phyloP scores from a whole-genome alignment of 176 grass and related monocot species.

The Secale cereale region DNA sequence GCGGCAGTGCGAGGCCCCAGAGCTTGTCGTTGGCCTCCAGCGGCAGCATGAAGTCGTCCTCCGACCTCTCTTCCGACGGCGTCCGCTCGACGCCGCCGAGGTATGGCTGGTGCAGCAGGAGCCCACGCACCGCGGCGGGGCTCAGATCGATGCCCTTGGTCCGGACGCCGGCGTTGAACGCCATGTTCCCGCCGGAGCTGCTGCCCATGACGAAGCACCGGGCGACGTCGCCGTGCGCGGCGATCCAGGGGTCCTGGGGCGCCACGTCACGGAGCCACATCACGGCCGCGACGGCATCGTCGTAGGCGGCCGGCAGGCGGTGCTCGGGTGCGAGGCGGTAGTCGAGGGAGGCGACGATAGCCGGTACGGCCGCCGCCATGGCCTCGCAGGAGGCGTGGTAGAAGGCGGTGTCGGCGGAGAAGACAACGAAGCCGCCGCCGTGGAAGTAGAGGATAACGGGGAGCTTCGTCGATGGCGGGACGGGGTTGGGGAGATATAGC shows the following conservation, averaged over 20 bases:
- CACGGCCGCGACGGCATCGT: conserved; percentile 65
- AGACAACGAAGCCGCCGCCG: conserved; percentile 79
- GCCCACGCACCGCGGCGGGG: conserved; percentile 20
- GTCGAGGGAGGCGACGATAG: conserved; percentile 57
- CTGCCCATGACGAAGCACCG: conserved; percentile 72
- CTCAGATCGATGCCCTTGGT: conserved; percentile 18
- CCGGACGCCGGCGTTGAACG: conserved; percentile 42
- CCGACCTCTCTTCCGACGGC: conserved; percentile 48
- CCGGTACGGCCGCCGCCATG: conserved; percentile 44
- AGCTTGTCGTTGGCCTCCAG: conserved; percentile 69
- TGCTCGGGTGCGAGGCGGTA: conserved; percentile 83
- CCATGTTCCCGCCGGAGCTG: conserved; percentile 94
- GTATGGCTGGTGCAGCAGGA: conserved; percentile 84
- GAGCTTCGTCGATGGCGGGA: conserved; percentile 27
- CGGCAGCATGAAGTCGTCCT: conserved; percentile 60
- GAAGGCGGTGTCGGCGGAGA: conserved; percentile 33
- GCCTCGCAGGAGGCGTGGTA: conserved; percentile 70
- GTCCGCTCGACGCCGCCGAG: conserved; percentile 70
- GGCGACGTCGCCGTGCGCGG: conserved; percentile 49
- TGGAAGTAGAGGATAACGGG: conserved; percentile 86
- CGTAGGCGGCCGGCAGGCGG: conserved; percentile 68
- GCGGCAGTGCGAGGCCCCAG: conserved; percentile 65
- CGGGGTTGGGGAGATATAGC: conserved; percentile 45
- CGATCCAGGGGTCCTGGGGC: conserved; percentile 40
- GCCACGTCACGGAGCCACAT: conserved; percentile 47